phyloP scores from a whole-genome alignment of 345 rosid species.

The Euphorbia pulcherrima region DNA sequence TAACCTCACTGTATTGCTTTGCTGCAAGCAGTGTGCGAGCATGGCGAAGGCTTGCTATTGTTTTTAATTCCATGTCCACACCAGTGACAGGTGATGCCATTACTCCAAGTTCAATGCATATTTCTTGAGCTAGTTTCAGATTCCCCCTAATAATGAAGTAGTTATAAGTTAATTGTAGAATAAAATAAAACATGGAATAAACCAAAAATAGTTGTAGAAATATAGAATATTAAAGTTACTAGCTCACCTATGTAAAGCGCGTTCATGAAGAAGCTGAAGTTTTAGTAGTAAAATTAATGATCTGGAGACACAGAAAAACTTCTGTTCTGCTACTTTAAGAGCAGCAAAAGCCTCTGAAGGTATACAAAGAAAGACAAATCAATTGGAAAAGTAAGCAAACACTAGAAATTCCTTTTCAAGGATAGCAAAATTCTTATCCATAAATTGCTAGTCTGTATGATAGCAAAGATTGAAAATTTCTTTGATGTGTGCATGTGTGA shows the following conservation, averaged over 20 bases:
- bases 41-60: conserved; percentile 83
- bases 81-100: conserved; percentile 71
- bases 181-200: conserved; percentile 7
- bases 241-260: conserved; percentile 77
- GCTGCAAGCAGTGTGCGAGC: conserved; percentile 95
- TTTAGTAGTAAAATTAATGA: conserved; percentile 71
- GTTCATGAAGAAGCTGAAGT: conserved; percentile 87
- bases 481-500: not conserved
- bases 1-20: conserved; percentile 86
- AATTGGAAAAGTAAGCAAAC: not conserved
- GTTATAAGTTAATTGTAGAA: conserved; percentile 12
- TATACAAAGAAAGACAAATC: conserved; percentile 6
- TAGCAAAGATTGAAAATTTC: not conserved
- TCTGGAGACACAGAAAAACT: conserved; percentile 68
- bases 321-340: conserved; percentile 72
- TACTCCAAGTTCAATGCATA: conserved; percentile 82
- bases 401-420: not conserved
- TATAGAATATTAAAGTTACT: conserved; percentile 5
- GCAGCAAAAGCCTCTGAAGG: conserved; percentile 82
- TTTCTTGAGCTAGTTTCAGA: conserved; percentile 76
- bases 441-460: not conserved
- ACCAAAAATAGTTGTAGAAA: conserved; percentile 9
- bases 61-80: conserved; percentile 86
- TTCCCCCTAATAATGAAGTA: conserved; percentile 51
- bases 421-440: not conserved